phyloP scores from a whole-genome alignment of 495 filamentous ascomycete species.

The Talaromyces adpressus region DNA sequence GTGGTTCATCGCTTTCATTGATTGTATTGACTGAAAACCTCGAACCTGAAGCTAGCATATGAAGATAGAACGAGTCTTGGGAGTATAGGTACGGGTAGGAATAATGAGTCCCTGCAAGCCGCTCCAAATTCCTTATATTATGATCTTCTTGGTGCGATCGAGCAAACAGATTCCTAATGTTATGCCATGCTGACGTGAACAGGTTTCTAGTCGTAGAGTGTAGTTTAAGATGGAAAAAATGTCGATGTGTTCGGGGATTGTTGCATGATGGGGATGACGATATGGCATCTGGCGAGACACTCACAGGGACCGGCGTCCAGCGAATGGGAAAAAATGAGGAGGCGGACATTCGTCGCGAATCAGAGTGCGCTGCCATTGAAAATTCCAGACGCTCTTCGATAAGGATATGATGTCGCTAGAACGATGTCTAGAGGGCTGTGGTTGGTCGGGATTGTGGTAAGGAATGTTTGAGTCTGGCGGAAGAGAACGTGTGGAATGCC shows the following conservation, averaged over 20 bases:
- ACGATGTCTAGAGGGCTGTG: neutral
- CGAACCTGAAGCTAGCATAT: neutral
- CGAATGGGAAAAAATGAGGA: slow-evolving; percentile 7
- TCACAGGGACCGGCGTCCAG: slow-evolving; percentile 5
- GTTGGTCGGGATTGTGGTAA: slow-evolving; percentile 3
- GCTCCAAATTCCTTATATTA: neutral
- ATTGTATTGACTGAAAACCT: neutral
- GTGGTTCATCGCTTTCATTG: neutral
- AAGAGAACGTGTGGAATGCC: slow-evolving; percentile 3
- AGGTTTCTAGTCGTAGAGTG: neutral
- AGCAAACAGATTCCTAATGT: slow-evolving; percentile 2
- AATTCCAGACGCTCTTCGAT: neutral
- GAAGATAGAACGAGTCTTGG: neutral
- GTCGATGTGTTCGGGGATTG: neutral
- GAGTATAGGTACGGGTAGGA: neutral
- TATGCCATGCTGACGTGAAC: neutral
- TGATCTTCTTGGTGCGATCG: neutral
- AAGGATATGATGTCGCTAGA: slow-evolving; percentile 2
- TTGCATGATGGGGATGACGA: neutral
- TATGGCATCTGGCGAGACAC: neutral
- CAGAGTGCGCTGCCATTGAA: neutral
- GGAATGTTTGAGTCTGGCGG: slow-evolving; percentile 5
- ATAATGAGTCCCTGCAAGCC: neutral
- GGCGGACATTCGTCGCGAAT: slow-evolving; percentile 5
- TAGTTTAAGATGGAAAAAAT: neutral